Conservation (phyloP, 108 stramenopile genomes). For the Fistulifera solaris region DNA sequence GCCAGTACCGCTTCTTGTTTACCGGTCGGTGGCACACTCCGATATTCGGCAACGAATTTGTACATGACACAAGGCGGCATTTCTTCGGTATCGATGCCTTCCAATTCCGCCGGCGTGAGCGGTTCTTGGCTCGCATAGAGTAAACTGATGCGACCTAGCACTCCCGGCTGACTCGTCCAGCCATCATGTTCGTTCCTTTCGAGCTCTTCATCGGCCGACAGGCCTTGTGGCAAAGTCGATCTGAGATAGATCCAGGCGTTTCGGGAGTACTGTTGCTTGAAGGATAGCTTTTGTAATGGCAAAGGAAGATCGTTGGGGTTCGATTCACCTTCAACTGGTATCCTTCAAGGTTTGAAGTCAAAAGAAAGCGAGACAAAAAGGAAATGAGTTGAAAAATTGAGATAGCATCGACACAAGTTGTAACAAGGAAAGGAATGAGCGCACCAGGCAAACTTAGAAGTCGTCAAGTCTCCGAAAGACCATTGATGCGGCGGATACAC, state of each 20-base stretch:
- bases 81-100: constrained; percentile 23
- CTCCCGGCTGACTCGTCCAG: constrained; percentile 16
- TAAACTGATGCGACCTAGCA: constrained; percentile 26
- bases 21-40: constrained; percentile 39
- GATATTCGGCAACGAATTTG: constrained; percentile 35
- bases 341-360: too few species aligned
- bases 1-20: constrained; percentile 33
- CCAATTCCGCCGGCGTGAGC: constrained; percentile 29
- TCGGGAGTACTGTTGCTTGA: constrained; percentile 26
- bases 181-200: constrained; percentile 5
- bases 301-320: constrained; percentile 18
- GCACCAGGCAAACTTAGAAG: constrained; percentile 20
- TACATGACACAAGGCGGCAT: constrained; percentile 29
- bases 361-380: too few species aligned
- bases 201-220: constrained; percentile 13
- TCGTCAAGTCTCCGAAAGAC: constrained; percentile 23
- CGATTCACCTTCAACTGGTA: constrained; percentile 2
- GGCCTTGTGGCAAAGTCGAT: neutral
- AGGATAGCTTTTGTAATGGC: constrained; percentile 19
- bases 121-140: constrained; percentile 29
- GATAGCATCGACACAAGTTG: too few species aligned
- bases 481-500: constrained; percentile 20
- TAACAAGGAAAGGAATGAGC: too few species aligned
- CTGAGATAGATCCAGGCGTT: constrained; percentile 24
- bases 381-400: too few species aligned